Conservation (phyloP, 495 filamentous ascomycete species). For the Lasiosphaeria hispida region DNA sequence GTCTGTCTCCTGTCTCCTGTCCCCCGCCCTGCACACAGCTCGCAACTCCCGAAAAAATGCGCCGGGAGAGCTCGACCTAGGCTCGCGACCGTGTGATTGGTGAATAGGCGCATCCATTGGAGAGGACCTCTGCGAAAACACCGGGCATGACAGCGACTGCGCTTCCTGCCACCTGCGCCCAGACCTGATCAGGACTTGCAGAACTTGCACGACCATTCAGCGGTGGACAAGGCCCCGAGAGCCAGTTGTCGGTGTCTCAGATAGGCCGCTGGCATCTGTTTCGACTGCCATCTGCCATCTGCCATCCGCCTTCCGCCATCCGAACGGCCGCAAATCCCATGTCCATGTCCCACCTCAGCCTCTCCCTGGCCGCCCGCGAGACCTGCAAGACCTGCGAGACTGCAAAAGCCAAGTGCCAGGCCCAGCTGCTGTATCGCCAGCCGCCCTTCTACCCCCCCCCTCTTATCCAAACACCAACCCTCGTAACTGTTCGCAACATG, state of each 20-base stretch:
- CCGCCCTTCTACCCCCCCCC: background rate
- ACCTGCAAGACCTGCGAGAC: background rate
- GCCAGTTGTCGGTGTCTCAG: constrained; percentile 37
- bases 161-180: constrained; percentile 20
- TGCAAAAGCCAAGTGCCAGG: background rate
- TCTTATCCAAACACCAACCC: background rate
- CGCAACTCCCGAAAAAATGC: constrained; percentile 16
- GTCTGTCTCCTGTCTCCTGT: background rate
- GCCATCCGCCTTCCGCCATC: too few species aligned
- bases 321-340: constrained; percentile 21
- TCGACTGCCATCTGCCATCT: constrained; percentile 21
- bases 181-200: constrained; percentile 3
- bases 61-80: constrained; percentile 15
- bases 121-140: constrained; percentile 14
- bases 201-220: constrained; percentile 17
- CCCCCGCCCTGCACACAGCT: background rate
- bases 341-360: constrained; percentile 11
- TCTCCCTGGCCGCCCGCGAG: background rate
- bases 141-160: constrained; percentile 14
- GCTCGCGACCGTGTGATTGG: constrained; percentile 21
- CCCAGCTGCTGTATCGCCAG: constrained; percentile 4
- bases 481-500: constrained; percentile 20
- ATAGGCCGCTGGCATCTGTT: constrained; percentile 24
- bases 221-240: constrained; percentile 15
- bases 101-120: constrained; percentile 18